Conservation (phyloP, 441 rosid species). For the Hura crepitans region DNA sequence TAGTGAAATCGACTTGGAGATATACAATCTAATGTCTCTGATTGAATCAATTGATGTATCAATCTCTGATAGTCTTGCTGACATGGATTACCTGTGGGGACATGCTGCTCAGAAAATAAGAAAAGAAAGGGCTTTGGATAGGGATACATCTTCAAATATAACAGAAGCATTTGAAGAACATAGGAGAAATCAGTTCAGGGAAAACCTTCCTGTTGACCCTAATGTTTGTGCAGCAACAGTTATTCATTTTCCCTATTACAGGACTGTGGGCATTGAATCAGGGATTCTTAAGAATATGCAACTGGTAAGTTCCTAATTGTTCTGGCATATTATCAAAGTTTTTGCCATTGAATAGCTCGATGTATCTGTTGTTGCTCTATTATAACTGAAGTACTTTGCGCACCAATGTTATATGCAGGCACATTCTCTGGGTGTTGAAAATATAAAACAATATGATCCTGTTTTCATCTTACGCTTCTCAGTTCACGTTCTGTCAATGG, state of each 20-base stretch:
- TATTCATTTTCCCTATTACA: slow-evolving; percentile 62
- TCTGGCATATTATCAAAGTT: slow-evolving; percentile 14
- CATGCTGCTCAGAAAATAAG: slow-evolving; percentile 53
- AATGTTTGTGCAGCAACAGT: slow-evolving; percentile 63
- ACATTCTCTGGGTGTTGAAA: slow-evolving; percentile 33
- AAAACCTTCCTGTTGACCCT: slow-evolving; percentile 76
- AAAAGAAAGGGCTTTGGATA: slow-evolving; percentile 48
- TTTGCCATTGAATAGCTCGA: slow-evolving; percentile 12
- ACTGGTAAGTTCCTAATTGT: slow-evolving; percentile 37
- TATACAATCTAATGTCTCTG: slow-evolving; percentile 57
- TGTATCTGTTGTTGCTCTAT: neutral
- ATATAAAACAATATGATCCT: slow-evolving; percentile 64
- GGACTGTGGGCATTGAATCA: slow-evolving; percentile 34
- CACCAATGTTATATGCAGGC: slow-evolving; percentile 42
- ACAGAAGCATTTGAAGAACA: slow-evolving; percentile 46
- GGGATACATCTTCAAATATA: slow-evolving; percentile 36
- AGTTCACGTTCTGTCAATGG: slow-evolving; percentile 49
- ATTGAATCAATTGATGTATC: slow-evolving; percentile 50
- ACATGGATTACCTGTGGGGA: slow-evolving; percentile 78
- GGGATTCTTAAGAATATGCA: slow-evolving; percentile 27
- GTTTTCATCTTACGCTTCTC: slow-evolving; percentile 73
- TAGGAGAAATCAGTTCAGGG: slow-evolving; percentile 62
- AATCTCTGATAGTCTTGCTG: slow-evolving; percentile 35
- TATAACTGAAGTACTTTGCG: slow-evolving; percentile 19
- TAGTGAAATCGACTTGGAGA: slow-evolving; percentile 68